Base-by-base conservation (phyloP, 139 green algal genomes). In the Tetradesmus obliquus region DNA sequence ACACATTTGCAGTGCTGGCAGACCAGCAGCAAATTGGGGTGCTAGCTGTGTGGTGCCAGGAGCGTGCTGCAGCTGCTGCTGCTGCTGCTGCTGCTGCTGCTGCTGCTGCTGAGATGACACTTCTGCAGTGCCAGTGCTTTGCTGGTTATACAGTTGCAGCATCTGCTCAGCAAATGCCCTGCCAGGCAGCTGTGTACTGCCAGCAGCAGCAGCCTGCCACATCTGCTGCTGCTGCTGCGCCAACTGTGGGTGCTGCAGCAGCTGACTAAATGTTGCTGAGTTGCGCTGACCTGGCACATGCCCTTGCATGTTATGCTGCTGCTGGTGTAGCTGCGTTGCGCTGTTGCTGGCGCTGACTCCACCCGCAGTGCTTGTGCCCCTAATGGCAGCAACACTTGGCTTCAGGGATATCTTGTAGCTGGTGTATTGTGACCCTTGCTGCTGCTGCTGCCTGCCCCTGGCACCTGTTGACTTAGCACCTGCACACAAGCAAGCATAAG, bases 61-160 rank as follows among this genome's bases (percentile, higher is more conserved):
- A 24, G n/a, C 32, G 12, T 58, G 45, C 7, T 60, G 45, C 45
- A 58, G 79, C 45, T 89, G 84, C 60, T 89, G 84, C 84, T 80
- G 84, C 45, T 89, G 84, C 84, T 83, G 76, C 76, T 74, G 55
- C 55, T 76, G 82, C 82, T 55, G 82, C 24, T 54, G 19, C 83
- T 88, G 84, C 60, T 82, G 84, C 32, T 57, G 84, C 83, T 79
- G n/a, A 9, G 51, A 19, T 57, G 51, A 13, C 1, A 60, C 6
- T 9, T 55, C 45, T 57, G 62, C 55, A 22, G n/a, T 12, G 32
- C 22, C 84, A 55, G 10, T 60, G 82, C 60, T 10, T 55, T 89
- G 60, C 84, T 89, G 84, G 58, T 81, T 69, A 20, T 91, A 91
- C 54, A 58, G 55, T 15, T 84, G 72, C 54, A 91, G 72, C 87